Conservation (phyloP, 352 stramenopile species). For the Pelagophyceae sp. region DNA sequence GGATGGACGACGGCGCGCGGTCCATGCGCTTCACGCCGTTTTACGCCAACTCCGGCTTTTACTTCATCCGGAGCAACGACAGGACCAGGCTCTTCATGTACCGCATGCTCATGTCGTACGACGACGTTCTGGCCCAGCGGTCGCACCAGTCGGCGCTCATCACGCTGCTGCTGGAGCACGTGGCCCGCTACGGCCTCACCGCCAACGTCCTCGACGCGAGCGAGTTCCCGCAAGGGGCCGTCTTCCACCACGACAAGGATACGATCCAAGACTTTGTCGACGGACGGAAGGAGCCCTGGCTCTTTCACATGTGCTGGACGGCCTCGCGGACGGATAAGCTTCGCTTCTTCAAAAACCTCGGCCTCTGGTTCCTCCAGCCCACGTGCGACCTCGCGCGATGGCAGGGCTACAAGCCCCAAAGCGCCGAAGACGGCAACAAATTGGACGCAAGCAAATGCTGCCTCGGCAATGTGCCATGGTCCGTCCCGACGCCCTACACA, state of each 20-base stretch:
- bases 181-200: slow-evolving; percentile 19
- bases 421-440: background rate
- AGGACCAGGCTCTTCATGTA: slow-evolving; percentile 23
- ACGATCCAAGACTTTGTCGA: slow-evolving; percentile 18
- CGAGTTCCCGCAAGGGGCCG: slow-evolving; percentile 24
- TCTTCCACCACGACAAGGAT: slow-evolving; percentile 28
- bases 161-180: slow-evolving; percentile 20
- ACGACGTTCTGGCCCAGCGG: slow-evolving; percentile 13
- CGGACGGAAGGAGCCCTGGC: slow-evolving; percentile 2
- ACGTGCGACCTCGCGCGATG: background rate
- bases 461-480: background rate
- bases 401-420: background rate
- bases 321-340: slow-evolving; percentile 24
- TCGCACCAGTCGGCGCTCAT: slow-evolving; percentile 30
- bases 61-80: slow-evolving; percentile 25
- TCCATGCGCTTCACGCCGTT: slow-evolving; percentile 24
- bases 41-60: slow-evolving; percentile 32
- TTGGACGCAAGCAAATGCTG: background rate
- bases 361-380: slow-evolving; percentile 23
- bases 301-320: slow-evolving; percentile 36
- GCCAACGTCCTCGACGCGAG: slow-evolving; percentile 5
- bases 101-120: slow-evolving; percentile 17
- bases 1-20: slow-evolving; percentile 31
- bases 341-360: slow-evolving; percentile 29
- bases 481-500: slow-evolving; percentile 9